Conservation (phyloP, 1,139 yeast genomes). For the Protomyces inundatus region DNA sequence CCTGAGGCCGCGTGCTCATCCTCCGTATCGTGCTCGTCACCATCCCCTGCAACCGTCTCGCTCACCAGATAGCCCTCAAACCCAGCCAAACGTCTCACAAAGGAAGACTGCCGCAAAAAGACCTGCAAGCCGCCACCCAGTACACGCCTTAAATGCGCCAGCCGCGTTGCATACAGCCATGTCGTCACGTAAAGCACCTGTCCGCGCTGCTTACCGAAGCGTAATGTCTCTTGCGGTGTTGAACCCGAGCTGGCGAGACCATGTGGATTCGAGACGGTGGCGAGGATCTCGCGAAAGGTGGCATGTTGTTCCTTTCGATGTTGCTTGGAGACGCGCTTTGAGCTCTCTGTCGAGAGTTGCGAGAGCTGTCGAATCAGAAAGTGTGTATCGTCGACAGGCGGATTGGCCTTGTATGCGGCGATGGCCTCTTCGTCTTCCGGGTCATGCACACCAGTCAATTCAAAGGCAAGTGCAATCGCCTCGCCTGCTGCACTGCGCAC, state of each 20-base stretch:
- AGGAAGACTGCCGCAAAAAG: constrained; percentile 31
- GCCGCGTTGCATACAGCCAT: constrained; percentile 31
- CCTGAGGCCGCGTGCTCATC: constrained; percentile 2
- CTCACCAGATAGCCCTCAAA: constrained; percentile 30
- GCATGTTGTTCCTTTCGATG: constrained; percentile 33
- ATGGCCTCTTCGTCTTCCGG: constrained; percentile 28
- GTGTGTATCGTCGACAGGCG: constrained; percentile 32
- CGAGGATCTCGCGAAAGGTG: constrained; percentile 33
- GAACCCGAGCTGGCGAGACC: constrained; percentile 6
- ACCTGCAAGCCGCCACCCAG: constrained; percentile 32
- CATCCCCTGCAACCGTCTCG: constrained; percentile 11
- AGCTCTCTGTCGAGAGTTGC: constrained; percentile 32
- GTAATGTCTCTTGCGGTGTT: constrained; percentile 25
- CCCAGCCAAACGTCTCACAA: constrained; percentile 30
- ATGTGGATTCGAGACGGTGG: constrained; percentile 31
- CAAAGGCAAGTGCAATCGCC: constrained; percentile 33
- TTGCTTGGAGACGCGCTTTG: constrained; percentile 32
- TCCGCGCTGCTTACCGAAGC: constrained; percentile 27
- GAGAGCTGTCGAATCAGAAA: constrained; percentile 30
- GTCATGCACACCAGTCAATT: constrained; percentile 30
- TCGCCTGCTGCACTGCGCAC: constrained; percentile 34
- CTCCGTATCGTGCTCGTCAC: constrained; percentile 17
- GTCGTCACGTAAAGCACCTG: constrained; percentile 30
- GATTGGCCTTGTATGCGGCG: constrained; percentile 7
- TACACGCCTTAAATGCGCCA: constrained; percentile 31